Conservation (phyloP, 1,284 basidiomycete genomes). For the Cryptococcus maquisensis region DNA sequence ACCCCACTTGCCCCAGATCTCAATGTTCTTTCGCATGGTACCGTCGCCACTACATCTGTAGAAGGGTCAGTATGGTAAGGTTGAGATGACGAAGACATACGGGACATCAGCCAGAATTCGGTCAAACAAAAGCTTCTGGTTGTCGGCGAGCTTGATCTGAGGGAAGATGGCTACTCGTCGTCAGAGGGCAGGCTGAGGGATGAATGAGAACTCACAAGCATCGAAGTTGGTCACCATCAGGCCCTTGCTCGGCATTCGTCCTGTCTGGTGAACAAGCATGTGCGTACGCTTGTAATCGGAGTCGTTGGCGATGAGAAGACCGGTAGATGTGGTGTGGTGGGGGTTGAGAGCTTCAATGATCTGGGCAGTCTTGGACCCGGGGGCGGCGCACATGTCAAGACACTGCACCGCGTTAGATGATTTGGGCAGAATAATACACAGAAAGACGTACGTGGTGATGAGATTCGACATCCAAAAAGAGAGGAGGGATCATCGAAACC, state of each 20-base stretch:
- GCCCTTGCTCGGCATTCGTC: conserved; percentile 84
- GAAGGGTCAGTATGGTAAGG: neutral
- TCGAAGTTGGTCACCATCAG: conserved; percentile 96
- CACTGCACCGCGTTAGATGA: conserved; percentile 54
- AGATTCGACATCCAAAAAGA: conserved; percentile 90
- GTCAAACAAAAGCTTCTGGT: conserved; percentile 70
- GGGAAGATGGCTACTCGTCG: conserved; percentile 64
- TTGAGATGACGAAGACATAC: conserved; percentile 42
- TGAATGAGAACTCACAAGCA: conserved; percentile 54
- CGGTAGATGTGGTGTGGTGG: conserved; percentile 40
- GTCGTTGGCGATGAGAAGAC: conserved; percentile 50
- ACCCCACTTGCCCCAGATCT: conserved; percentile 93
- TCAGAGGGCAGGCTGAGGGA: neutral
- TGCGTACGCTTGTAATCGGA: conserved; percentile 88
- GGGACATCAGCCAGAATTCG: conserved; percentile 95
- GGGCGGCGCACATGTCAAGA: conserved; percentile 99
- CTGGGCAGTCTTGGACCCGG: conserved; percentile 73
- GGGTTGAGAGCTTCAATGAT: conserved; percentile 50
- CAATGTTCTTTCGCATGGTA: conserved; percentile 88
- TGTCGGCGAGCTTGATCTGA: conserved; percentile 54
- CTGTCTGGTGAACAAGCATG: conserved; percentile 96
- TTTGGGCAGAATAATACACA: neutral
- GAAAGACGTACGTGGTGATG: conserved; percentile 65
- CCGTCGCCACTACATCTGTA: conserved; percentile 80
- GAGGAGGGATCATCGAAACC: conserved; percentile 96